A percentile compares a stretch with the other conserved stretches of the same genome.
Evolutionary conservation across 257 asterid species (phyloP).

Genomic region (Oldenlandia corymbosa): DNA sequence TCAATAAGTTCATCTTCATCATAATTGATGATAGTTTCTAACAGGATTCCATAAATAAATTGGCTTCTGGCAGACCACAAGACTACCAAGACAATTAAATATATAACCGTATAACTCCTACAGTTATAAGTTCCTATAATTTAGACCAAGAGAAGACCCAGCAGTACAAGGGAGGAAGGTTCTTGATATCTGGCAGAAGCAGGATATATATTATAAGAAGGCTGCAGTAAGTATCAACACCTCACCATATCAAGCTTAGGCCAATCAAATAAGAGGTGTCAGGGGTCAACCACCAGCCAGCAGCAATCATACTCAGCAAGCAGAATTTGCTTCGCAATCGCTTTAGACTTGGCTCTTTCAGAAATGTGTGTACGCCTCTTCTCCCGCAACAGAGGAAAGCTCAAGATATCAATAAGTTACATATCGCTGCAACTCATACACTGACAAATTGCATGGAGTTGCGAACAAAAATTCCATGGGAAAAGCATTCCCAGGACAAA

Average conservation of each 20-base stretch:
- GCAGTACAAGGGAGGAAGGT: slow-evolving; percentile 12
- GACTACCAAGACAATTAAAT: background rate
- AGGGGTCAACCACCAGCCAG: slow-evolving; percentile 42
- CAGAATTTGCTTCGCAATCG: slow-evolving; percentile 26
- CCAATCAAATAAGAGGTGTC: slow-evolving; percentile 43
- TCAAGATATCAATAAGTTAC: slow-evolving; percentile 16
- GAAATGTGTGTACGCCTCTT: slow-evolving; percentile 29
- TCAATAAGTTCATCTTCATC: background rate
- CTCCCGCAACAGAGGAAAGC: slow-evolving; percentile 32
- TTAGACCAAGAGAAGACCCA: background rate
- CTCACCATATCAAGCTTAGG: slow-evolving; percentile 60
- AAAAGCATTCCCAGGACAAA: slow-evolving; percentile 7
- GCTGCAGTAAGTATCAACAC: slow-evolving; percentile 49
- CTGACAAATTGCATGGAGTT: slow-evolving; percentile 16
- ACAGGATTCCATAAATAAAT: background rate
- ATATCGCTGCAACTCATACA: slow-evolving; percentile 24
- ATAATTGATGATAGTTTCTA: background rate
- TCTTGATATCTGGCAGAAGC: slow-evolving; percentile 20
- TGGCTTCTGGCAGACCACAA: background rate
- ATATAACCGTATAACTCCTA: too few species aligned
- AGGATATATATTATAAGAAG: slow-evolving; percentile 27
- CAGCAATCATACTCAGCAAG: slow-evolving; percentile 46
- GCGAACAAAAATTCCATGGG: slow-evolving; percentile 3
- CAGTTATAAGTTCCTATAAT: background rate
- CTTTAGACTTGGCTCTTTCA: slow-evolving; percentile 38